Base-by-base conservation (phyloP, 306 rosid species). In the Astragalus glycyphyllos region DNA sequence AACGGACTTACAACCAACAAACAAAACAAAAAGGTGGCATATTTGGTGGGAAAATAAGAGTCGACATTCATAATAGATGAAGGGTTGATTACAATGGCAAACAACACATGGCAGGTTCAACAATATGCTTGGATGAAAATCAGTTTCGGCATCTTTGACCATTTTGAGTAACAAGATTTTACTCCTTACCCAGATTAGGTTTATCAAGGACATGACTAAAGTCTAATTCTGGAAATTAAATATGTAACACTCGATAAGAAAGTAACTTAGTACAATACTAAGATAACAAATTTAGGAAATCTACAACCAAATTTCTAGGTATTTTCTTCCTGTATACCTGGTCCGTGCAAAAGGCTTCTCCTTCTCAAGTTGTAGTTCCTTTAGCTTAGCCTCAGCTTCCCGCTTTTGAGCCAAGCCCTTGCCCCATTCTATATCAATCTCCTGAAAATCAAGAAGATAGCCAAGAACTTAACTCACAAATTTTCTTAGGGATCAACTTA, bases 331-430 rank as follows among this genome's bases (percentile, higher is more conserved):
- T 38, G 11, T 37, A 69, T 83, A 90, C 98, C 92, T 93, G 49
- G 89, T 86, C 54, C 89, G 86, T 1, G 91, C 96, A 89, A 82
- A 94, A 71, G 98, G 97, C 57, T 80, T 90, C 1, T 90, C 90
- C 81, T 89, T 94, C 88, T 94, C 97, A 23, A 72, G 82, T 83
- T 94, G 90, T 74, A 90, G 79, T 74, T 89, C 98, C 84, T 89
- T 80, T 34, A 83, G 67, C 78, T 60, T 89, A 56, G 86, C 90
- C 79, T 94, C 97, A 65, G 84, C 92, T 82, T 94, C 97, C 85
- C 95, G 84, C 87, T 89, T 94, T 84, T 87, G 98, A 76, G 98
- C 90, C 81, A 94, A 85, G 61, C 97, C 98, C 80, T 89, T 94
- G 44, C 96, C 97, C 96, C 96, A 94, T 84, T 94, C 97, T 81